Percentiles rank a stretch among this genome's conserved stretches.
phyloP scores from a whole-genome alignment of 352 stramenopile species.

The Globisporangium mamillatum region DNA sequence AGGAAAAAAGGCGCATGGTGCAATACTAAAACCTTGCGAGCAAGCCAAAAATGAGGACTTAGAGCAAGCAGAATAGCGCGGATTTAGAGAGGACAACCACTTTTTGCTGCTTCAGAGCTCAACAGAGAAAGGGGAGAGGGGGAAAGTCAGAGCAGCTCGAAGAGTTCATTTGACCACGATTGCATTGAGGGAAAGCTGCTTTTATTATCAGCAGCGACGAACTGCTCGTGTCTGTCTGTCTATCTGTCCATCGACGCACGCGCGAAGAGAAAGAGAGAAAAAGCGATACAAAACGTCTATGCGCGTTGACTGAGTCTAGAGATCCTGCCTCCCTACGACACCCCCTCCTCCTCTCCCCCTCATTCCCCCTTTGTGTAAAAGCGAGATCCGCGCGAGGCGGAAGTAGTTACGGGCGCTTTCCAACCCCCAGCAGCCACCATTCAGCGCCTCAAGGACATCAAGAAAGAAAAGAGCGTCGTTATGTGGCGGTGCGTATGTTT shows the following conservation, averaged over 20 bases:
- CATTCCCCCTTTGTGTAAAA: slow-evolving; percentile 6
- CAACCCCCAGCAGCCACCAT: slow-evolving; percentile 11
- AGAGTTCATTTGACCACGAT: neutral
- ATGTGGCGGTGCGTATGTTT: slow-evolving; percentile 15
- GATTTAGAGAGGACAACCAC: too few relatives aligned
- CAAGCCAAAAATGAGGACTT: too few relatives aligned
- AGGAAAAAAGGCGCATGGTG: too few relatives aligned
- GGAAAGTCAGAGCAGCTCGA: neutral
- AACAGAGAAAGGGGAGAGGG: neutral
- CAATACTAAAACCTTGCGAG: too few relatives aligned
- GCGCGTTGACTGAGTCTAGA: neutral
- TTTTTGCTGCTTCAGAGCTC: neutral
- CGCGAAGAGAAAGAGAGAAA: neutral
- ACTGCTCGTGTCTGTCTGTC: neutral
- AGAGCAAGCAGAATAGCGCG: too few relatives aligned
- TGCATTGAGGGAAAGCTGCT: neutral
- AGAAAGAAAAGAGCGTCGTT: slow-evolving; percentile 19
- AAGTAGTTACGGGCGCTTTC: neutral
- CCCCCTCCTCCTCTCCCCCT: neutral
- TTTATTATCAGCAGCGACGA: slow-evolving; percentile 3
- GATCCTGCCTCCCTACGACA: neutral
- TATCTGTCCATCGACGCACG: neutral
- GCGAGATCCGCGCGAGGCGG: slow-evolving; percentile 3
- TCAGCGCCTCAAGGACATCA: slow-evolving; percentile 22
- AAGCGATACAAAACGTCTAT: neutral